Percentiles rank a stretch among this genome's conserved stretches.
Conservation (phyloP, 805 yeast genomes). For the Yarrowia porcina region DNA sequence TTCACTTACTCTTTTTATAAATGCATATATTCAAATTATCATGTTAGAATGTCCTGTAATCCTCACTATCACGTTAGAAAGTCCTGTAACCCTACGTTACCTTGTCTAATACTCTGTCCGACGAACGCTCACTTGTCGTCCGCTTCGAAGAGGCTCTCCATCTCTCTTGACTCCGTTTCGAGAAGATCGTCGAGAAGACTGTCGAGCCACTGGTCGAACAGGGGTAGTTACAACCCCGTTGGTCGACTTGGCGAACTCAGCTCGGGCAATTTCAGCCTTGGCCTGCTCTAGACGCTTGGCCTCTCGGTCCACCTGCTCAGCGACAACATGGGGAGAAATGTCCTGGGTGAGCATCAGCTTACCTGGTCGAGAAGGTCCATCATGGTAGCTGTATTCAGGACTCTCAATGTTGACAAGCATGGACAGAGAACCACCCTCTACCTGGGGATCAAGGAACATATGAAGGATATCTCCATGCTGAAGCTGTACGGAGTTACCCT, state of each 20-base stretch:
- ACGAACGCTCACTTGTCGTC: neutral
- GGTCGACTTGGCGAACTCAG: neutral
- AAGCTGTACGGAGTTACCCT: neutral
- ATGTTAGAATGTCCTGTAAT: no score
- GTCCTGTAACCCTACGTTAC: no score
- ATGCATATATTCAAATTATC: no score
- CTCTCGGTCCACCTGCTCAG: neutral
- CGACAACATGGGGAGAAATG: neutral
- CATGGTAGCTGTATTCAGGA: conserved; percentile 7
- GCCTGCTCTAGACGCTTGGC: neutral
- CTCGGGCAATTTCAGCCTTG: neutral
- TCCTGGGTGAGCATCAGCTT: neutral
- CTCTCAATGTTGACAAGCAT: conserved; percentile 1
- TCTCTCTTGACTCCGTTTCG: neutral
- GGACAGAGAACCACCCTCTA: neutral
- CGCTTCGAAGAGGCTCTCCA: conserved; percentile 4
- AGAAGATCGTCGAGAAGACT: neutral
- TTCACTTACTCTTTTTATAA: no score
- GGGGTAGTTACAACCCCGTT: neutral
- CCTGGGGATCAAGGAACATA: neutral
- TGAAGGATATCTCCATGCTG: conserved; percentile 12
- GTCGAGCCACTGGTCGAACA: neutral
- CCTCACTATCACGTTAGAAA: no score
- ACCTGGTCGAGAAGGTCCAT: neutral
- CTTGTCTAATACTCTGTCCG: neutral